These are phyloP conservation scores for Dactylellina sp. DNA, from an alignment of 2,329 filamentous ascomycete species.

Conservation along the genomic window DNA sequence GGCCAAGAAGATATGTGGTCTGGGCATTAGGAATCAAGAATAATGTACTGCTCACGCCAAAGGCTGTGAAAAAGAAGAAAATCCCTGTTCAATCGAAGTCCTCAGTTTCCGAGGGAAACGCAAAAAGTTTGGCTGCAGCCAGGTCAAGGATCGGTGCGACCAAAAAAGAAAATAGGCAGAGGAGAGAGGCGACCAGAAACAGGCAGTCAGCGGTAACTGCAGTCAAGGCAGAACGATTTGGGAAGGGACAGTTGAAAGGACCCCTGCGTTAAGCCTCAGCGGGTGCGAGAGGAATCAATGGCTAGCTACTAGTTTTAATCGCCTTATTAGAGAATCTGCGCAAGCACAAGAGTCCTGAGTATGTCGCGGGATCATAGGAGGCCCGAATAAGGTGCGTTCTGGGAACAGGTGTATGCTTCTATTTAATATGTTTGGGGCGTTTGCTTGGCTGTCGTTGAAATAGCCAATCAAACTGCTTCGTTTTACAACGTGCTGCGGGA, in stretches of 20 bases:
- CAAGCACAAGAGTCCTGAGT: slow-evolving; percentile 18
- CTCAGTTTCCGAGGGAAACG: background rate
- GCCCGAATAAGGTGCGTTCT: background rate
- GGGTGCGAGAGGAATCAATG: background rate
- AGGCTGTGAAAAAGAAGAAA: background rate
- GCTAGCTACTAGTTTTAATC: too few relatives aligned
- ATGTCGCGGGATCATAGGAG: slow-evolving; percentile 11
- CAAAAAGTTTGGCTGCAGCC: background rate
- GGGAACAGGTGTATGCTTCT: slow-evolving; percentile 30
- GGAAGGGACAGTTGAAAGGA: slow-evolving; percentile 18
- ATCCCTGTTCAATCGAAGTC: background rate
- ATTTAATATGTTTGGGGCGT: slow-evolving; percentile 29
- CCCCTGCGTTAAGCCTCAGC: slow-evolving; percentile 28
- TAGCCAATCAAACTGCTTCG: slow-evolving; percentile 18
- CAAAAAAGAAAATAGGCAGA: slow-evolving; percentile 38
- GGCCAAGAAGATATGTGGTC: slow-evolving; percentile 15
- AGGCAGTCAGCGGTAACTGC: slow-evolving; percentile 22
- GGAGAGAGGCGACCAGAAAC: slow-evolving; percentile 42
- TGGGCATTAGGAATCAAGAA: slow-evolving; percentile 30
- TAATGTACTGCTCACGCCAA: slow-evolving; percentile 15
- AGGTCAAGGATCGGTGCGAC: slow-evolving; percentile 32
- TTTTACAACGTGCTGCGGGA: slow-evolving; percentile 38
- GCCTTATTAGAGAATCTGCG: too few relatives aligned
- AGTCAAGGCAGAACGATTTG: slow-evolving; percentile 33
- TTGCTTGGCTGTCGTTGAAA: slow-evolving; percentile 37